Percentiles rank a stretch among this genome's conserved stretches.
These are phyloP conservation scores for Sonneratia caseolaris DNA, from an alignment of 345 rosid genomes.

Conservation along the genomic window DNA sequence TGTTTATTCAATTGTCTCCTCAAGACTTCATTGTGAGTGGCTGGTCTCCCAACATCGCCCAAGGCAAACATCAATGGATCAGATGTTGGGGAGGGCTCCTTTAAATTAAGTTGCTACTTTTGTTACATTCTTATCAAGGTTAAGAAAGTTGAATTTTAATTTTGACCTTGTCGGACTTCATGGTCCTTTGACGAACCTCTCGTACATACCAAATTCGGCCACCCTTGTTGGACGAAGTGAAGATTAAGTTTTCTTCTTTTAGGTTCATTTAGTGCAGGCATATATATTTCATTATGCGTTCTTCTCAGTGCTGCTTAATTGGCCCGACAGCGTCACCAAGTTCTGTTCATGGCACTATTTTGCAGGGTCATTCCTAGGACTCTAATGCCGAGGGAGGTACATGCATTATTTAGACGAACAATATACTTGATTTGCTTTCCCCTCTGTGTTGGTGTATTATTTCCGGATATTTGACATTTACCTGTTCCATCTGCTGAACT, in stretches of 20 bases:
- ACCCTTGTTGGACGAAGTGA: no score
- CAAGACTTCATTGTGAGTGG: not conserved
- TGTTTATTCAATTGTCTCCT: not conserved
- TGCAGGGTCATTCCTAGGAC: conserved; percentile 83
- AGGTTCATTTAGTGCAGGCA: no score
- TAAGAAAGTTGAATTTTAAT: no score
- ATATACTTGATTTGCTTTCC: not conserved
- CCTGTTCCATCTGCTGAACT: not conserved
- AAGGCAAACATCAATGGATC: conserved; percentile 40
- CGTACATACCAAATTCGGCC: no score
- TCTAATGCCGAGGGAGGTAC: conserved; percentile 85
- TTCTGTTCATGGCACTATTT: not conserved
- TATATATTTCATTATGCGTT: no score
- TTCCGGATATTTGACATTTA: not conserved
- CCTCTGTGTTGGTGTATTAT: no score
- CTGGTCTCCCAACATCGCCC: conserved; percentile 12
- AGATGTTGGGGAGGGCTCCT: conserved; percentile 15
- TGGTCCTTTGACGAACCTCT: no score
- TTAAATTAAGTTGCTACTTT: no score
- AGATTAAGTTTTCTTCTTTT: no score
- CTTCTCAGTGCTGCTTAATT: not conserved
- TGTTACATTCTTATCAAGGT: no score
- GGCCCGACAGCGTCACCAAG: not conserved
- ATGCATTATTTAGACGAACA: not conserved
- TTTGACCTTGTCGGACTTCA: no score